phyloP scores from a whole-genome alignment of 441 rosid species.

The Gossypium schwendimanii region DNA sequence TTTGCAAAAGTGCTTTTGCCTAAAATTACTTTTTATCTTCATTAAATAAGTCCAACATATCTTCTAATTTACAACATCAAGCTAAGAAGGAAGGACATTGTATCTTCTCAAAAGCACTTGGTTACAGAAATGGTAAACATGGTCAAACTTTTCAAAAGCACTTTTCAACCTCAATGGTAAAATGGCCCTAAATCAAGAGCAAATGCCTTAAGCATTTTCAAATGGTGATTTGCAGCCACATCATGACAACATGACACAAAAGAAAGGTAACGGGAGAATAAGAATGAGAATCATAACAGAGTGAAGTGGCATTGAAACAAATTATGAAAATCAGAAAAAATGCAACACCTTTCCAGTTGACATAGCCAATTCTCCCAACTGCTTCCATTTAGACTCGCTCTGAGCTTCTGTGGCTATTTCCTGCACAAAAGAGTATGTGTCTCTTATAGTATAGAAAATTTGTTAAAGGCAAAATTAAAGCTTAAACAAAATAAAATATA shows the following conservation, averaged over 20 bases:
- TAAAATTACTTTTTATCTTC: too few relatives aligned
- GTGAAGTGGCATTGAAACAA: neutral
- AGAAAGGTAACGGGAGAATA: neutral
- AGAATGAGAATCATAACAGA: neutral
- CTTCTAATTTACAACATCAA: too few relatives aligned
- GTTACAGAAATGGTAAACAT: too few relatives aligned
- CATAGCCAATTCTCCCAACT: slow-evolving; percentile 92
- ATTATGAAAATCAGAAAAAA: neutral
- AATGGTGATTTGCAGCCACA: neutral
- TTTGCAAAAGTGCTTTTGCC: too few relatives aligned
- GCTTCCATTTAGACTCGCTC: slow-evolving; percentile 95
- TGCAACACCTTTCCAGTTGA: slow-evolving; percentile 78
- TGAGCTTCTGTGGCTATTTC: slow-evolving; percentile 78
- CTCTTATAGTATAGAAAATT: neutral
- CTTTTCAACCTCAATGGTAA: too few relatives aligned
- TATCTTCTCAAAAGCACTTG: too few relatives aligned
- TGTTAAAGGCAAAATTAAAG: neutral
- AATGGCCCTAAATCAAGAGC: neutral
- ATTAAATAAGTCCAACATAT: too few relatives aligned
- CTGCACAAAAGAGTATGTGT: slow-evolving; percentile 29
- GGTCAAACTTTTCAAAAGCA: too few relatives aligned
- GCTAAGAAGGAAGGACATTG: too few relatives aligned
- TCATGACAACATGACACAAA: neutral
- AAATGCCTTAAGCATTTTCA: neutral
- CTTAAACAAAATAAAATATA: neutral